Base-by-base conservation (phyloP, 1,284 basidiomycete species). In the Termitomyces sp. region DNA sequence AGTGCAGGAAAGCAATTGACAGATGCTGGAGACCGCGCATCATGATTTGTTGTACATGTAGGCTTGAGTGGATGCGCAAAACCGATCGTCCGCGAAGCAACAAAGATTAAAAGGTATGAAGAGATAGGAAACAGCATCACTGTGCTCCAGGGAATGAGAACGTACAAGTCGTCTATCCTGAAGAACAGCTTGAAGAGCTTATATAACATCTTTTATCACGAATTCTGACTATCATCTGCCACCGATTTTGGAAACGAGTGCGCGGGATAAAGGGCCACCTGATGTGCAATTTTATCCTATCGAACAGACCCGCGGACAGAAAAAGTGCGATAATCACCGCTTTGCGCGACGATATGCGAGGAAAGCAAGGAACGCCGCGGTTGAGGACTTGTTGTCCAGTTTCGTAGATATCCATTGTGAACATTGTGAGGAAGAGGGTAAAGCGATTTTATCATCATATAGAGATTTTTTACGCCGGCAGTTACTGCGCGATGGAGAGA, bases 1-100 rank as follows among this genome's bases (percentile, higher is more conserved):
- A 75, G 54, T 4, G 73, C 70, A 26, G 75, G 75, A 61, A 77
- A 77, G 53, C 75, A 77, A 49, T 70, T 68, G 0, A 64, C 64
- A 13, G 68, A 63, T 38, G 64, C 56, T 7, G 45, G 60, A 31
- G 50, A 33, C 26, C 53, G 57, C 24, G 41, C 40, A 39, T 59
- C 43, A 15, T 55, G 24, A n/a, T 57, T 45, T 21, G 54, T 34
- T 10, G 59, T 63, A 2, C 45, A 52, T 3, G 62, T 58, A 9
- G 59, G 55, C 34, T 61, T 55, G n/a, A 62, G 31, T 30, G 62
- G 59, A 46, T 57, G 45, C n/a, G 60, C 60, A 38, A 49, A 26
- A 5, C 54, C 55, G 19, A 55, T 13, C 21, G 15, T 34, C 17
- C 15, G 52, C 8, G 33, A 44, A 9, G 33, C 40, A 17, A 38